Conservation (phyloP, 1,284 basidiomycete species). For the Tilletia setariae region DNA sequence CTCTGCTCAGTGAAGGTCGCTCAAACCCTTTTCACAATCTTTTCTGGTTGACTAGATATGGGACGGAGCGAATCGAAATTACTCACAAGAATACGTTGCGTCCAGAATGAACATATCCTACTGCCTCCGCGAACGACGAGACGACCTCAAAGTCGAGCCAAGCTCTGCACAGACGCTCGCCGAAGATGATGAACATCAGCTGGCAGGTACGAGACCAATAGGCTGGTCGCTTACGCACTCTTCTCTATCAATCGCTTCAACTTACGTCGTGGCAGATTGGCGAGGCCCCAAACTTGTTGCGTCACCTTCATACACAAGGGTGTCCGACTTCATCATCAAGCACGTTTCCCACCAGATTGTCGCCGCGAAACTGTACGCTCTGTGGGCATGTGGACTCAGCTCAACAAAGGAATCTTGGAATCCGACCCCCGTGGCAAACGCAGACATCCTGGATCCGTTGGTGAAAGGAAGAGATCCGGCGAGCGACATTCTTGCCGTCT, state of each 20-base stretch:
- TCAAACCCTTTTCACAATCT: neutral
- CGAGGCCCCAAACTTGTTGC: neutral
- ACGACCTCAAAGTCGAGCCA: neutral
- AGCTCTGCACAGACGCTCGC: neutral
- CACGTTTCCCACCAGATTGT: neutral
- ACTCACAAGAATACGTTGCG: neutral
- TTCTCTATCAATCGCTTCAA: neutral
- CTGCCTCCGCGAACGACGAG: neutral
- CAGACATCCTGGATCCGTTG: neutral
- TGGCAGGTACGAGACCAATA: neutral
- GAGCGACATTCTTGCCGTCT: neutral
- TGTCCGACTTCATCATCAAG: neutral
- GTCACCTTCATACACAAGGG: neutral
- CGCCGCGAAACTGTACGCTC: neutral
- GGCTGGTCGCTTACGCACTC: slow-evolving; percentile 2
- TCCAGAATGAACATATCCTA: neutral
- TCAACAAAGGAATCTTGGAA: neutral
- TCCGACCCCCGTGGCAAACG: neutral
- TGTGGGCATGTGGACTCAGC: slow-evolving; percentile 4
- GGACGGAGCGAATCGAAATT: neutral
- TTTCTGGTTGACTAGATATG: neutral
- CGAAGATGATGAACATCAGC: neutral
- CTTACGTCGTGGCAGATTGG: neutral
- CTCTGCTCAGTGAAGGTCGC: neutral
- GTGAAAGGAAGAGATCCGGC: neutral